Percentiles rank a stretch among this genome's conserved stretches.
Evolutionary conservation across 352 stramenopile species (phyloP).

Genomic region (Phytophthora nicotianae): DNA sequence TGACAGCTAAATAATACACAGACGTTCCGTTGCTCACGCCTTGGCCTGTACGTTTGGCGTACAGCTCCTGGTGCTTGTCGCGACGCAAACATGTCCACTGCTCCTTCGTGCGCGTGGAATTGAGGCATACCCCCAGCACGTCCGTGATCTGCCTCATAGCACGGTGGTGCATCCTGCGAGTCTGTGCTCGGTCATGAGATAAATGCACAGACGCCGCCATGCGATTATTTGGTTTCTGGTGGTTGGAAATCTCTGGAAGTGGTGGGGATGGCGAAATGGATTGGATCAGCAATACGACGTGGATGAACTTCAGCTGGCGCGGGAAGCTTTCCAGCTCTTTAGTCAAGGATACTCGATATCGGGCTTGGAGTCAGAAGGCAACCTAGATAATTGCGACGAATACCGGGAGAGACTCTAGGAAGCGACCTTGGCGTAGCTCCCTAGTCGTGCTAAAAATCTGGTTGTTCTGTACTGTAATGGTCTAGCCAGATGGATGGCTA

Average conservation of each 20-base stretch:
- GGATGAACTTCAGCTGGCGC: constrained; percentile 11
- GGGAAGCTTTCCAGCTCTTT: constrained; percentile 6
- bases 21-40: constrained; percentile 36
- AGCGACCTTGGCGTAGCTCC: neutral
- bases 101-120: constrained; percentile 58
- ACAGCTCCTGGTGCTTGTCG: constrained; percentile 60
- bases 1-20: constrained; percentile 61
- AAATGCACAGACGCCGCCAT: constrained; percentile 47
- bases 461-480: neutral
- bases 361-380: constrained; percentile 4
- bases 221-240: neutral
- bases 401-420: constrained; percentile 16
- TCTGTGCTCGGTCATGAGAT: constrained; percentile 57
- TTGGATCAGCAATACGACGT: neutral
- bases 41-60: constrained; percentile 46
- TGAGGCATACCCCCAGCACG: constrained; percentile 56
- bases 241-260: neutral
- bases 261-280: constrained; percentile 13
- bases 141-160: constrained; percentile 68
- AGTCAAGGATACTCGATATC: constrained; percentile 9
- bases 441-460: neutral
- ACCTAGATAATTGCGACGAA: constrained; percentile 3
- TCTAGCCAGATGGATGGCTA: constrained; percentile 19
- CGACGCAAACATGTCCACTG: constrained; percentile 60
- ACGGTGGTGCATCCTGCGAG: constrained; percentile 61